Percentiles rank a stretch among this genome's conserved stretches.
phyloP scores from a whole-genome alignment of 768 basidiomycete genomes.

The Lentinus brumalis region DNA sequence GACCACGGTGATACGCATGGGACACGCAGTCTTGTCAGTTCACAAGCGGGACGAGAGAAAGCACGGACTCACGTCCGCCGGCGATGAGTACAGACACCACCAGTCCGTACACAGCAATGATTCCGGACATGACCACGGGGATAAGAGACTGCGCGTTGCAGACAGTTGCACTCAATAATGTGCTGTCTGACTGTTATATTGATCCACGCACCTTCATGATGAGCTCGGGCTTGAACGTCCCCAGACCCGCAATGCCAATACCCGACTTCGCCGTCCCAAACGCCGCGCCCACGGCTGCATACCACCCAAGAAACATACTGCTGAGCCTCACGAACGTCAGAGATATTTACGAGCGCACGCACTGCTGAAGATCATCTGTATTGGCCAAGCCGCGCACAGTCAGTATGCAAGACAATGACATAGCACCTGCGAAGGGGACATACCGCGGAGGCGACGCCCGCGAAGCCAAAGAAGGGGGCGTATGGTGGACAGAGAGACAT shows the following conservation, averaged over 20 bases:
- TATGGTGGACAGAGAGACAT: slow-evolving; percentile 81
- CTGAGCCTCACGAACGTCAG: background rate
- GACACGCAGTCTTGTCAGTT: background rate
- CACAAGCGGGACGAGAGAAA: slow-evolving; percentile 5
- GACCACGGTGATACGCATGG: background rate
- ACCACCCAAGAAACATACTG: background rate
- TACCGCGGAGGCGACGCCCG: slow-evolving; percentile 92
- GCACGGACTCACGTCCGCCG: slow-evolving; percentile 52
- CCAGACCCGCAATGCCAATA: slow-evolving; percentile 94
- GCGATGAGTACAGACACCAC: slow-evolving; percentile 94
- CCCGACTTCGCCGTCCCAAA: slow-evolving; percentile 97
- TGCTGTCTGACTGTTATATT: background rate
- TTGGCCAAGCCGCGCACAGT: background rate
- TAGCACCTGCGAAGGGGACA: slow-evolving; percentile 30
- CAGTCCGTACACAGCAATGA: slow-evolving; percentile 95
- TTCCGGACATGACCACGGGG: slow-evolving; percentile 98
- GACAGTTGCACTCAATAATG: background rate
- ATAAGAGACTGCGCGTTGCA: slow-evolving; percentile 71
- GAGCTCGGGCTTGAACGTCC: slow-evolving; percentile 91
- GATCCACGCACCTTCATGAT: slow-evolving; percentile 88
- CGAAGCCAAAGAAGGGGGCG: slow-evolving; percentile 98
- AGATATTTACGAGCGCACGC: slow-evolving; percentile 36
- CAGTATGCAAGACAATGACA: background rate
- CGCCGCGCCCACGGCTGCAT: slow-evolving; percentile 86
- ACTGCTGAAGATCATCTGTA: slow-evolving; percentile 96